A percentile compares a stretch with the other conserved stretches of the same genome.
These are phyloP conservation scores for Dactylis glomerata DNA, from an alignment of 176 grass and related monocot genomes.

Conservation along the genomic window DNA sequence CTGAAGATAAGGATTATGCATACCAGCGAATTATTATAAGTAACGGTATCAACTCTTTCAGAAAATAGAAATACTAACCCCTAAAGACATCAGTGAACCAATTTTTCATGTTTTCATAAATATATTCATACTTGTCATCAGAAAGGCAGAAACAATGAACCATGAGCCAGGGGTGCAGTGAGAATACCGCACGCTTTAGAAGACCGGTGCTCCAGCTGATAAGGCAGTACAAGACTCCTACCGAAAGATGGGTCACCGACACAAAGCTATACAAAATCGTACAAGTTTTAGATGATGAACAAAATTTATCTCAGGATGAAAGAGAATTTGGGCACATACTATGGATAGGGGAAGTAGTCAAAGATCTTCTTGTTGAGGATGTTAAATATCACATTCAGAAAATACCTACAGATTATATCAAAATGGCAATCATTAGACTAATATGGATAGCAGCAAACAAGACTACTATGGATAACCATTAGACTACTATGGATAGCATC, in stretches of 20 bases:
- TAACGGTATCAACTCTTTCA: background rate
- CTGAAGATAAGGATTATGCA: background rate
- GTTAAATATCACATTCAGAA: conserved; percentile 97
- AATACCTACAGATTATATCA: conserved; percentile 65
- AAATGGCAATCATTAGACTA: conserved; percentile 11
- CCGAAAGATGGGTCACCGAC: conserved; percentile 72
- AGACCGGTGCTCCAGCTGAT: conserved; percentile 71
- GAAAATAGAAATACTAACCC: background rate
- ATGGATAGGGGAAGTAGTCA: conserved; percentile 96
- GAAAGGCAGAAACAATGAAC: background rate
- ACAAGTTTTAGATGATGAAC: conserved; percentile 5
- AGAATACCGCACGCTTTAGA: conserved; percentile 73
- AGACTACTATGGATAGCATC: background rate
- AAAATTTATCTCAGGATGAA: background rate
- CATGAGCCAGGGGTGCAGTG: background rate
- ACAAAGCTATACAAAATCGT: conserved; percentile 57
- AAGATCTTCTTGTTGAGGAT: conserved; percentile 99
- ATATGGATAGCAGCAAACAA: background rate
- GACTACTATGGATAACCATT: background rate
- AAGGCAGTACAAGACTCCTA: conserved; percentile 87
- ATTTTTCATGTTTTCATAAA: background rate
- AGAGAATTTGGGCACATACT: conserved; percentile 43
- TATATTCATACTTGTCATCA: background rate
- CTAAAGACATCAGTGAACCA: background rate
- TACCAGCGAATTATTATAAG: background rate